These are phyloP conservation scores for Exophiala bonariae DNA, from an alignment of 2,329 filamentous ascomycete genomes.

Conservation along the genomic window DNA sequence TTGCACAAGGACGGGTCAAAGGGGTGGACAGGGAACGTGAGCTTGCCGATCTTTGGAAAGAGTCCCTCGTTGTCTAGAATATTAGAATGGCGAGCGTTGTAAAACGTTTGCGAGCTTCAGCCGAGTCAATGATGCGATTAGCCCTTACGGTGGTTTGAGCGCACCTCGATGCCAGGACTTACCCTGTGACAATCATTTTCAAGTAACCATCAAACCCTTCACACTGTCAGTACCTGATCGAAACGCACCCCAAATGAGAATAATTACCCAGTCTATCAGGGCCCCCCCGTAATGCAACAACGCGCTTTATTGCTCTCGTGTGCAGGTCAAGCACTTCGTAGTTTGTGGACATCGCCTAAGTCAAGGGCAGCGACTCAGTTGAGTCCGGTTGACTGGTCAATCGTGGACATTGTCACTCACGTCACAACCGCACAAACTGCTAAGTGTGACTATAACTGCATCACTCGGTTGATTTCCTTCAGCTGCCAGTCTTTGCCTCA, in stretches of 20 bases:
- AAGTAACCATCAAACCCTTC: constrained; percentile 17
- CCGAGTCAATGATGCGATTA: constrained; percentile 1
- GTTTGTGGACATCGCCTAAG: constrained; percentile 15
- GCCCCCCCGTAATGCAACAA: constrained; percentile 12
- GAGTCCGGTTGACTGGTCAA: not conserved
- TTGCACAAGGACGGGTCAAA: constrained; percentile 16
- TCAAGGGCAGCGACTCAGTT: not conserved
- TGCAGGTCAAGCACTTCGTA: constrained; percentile 19
- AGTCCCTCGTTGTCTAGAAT: constrained; percentile 1
- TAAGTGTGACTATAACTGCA: constrained; percentile 13
- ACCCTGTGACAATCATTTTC: constrained; percentile 13
- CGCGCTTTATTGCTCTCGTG: constrained; percentile 15
- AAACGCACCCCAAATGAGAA: not conserved
- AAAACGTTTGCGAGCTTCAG: constrained; percentile 20
- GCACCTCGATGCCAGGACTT: too few relatives aligned
- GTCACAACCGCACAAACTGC: constrained; percentile 14
- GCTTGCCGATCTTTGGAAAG: constrained; percentile 11
- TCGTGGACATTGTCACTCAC: constrained; percentile 2
- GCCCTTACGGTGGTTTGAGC: constrained; percentile 3
- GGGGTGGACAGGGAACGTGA: constrained; percentile 17
- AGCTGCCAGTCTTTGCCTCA: constrained; percentile 12
- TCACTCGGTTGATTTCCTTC: constrained; percentile 12
- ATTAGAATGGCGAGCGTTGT: constrained; percentile 12
- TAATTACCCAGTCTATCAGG: constrained; percentile 8
- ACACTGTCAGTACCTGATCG: not conserved